phyloP scores from a whole-genome alignment of 805 yeast genomes.

The Metschnikowia gruessii region DNA sequence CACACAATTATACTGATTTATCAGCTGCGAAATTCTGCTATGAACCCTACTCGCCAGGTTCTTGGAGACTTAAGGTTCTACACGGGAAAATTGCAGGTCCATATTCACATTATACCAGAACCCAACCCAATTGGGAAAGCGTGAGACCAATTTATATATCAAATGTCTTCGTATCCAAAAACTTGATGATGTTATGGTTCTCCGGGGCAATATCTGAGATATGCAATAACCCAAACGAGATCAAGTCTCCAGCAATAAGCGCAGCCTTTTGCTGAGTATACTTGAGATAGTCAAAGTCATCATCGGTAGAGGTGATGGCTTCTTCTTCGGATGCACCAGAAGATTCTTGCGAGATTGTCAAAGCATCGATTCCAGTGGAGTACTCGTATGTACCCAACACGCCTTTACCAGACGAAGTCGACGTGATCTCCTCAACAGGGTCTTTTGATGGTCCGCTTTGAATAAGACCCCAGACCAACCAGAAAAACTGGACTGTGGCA shows the following conservation, averaged over 20 bases:
- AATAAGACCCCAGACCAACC: conserved; percentile 92
- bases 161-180: conserved; percentile 31
- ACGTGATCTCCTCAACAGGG: conserved; percentile 17
- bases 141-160: conserved; percentile 7
- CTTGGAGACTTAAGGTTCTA: no score
- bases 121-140: neutral
- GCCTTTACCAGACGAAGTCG: conserved; percentile 31
- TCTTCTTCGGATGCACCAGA: conserved; percentile 27
- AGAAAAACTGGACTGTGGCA: conserved; percentile 69
- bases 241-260: conserved; percentile 70
- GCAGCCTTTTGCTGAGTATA: conserved; percentile 76
- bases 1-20: no score
- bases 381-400: conserved; percentile 41
- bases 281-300: conserved; percentile 72
- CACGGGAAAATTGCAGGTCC: no score
- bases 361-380: conserved; percentile 51
- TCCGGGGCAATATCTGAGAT: conserved; percentile 28
- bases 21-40: no score
- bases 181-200: conserved; percentile 33
- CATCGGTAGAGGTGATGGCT: conserved; percentile 43
- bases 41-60: no score
- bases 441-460: conserved; percentile 54
- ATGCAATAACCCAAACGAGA: conserved; percentile 52
- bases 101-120: neutral
- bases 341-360: conserved; percentile 23